Base-by-base conservation (phyloP, 805 yeast species). In the Metschnikowia kofuensis region DNA sequence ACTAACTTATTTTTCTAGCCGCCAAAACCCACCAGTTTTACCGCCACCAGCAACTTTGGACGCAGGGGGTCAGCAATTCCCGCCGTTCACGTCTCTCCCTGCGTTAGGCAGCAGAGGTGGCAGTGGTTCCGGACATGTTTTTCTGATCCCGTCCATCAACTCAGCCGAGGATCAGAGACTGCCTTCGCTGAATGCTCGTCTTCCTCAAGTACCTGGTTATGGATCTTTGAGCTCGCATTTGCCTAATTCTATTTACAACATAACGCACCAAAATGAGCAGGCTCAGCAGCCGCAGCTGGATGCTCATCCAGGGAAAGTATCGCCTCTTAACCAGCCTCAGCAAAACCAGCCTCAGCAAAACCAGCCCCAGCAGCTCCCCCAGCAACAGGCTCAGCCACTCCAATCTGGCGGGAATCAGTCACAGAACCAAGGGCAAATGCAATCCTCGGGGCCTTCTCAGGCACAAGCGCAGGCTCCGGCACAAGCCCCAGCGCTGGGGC, bases 11-110 rank as follows among this genome's bases (percentile, higher is more conserved):
- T 14, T 36, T 29, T 21, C n/a, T 52, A 79, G 83, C 56, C 83
- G 80, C 59, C 84, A 77, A 62, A 79, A 70, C 42, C 81, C 83
- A 7, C 84, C 84, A 10, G 83, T 80, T 14, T 69, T 80, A 52
- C 85, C 84, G 7, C 84, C 85, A 11, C 84, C 85, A 14, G 79
- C 80, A 14, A 66, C 75, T 37, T 67, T 78, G 52, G 82, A 78
- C 57, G 68, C 77, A 47, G 73, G 78, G 56, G 46, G 50, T 7
- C 80, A 72, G 64, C 68, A 64, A 34, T 72, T 73, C 47, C 78
- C 77, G 56, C 75, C 80, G 15, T 68, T 79, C 42, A 81, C 83
- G 2, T 70, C 78, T 35, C 70, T 79, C 46, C 79, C 83, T 6
- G 78, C 79, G 31, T 61, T 76, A 50, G 77, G 80, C 27, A 70